phyloP scores from a whole-genome alignment of 768 basidiomycete species.

The Lactifluus echinatus region DNA sequence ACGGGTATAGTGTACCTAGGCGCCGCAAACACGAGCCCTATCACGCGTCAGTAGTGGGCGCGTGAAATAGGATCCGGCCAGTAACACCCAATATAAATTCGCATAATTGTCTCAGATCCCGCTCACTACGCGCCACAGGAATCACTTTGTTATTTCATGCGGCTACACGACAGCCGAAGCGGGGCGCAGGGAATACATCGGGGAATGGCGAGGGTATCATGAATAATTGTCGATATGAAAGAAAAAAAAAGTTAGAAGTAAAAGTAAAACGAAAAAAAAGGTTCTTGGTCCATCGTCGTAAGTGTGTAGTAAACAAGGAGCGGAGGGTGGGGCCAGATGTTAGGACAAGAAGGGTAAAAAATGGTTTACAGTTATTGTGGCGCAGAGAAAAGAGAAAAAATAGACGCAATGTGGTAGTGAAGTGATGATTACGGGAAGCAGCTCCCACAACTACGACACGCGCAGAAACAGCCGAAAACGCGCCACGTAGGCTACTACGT shows the following conservation, averaged over 20 bases:
- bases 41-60: too few species aligned
- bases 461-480: not conserved
- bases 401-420: constrained; percentile 5
- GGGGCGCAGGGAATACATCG: constrained; percentile 15
- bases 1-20: too few species aligned
- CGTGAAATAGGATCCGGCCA: too few species aligned
- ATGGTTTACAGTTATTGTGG: constrained; percentile 16
- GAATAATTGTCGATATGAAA: constrained; percentile 19
- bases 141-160: constrained; percentile 19
- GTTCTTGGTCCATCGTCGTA: constrained; percentile 13
- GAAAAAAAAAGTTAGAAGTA: not conserved
- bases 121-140: constrained; percentile 11
- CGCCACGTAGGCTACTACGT: constrained; percentile 5
- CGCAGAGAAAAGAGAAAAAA: constrained; percentile 10
- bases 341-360: constrained; percentile 10
- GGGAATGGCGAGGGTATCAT: constrained; percentile 21
- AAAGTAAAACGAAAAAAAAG: not conserved
- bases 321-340: constrained; percentile 9
- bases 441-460: not conserved
- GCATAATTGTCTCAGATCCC: not conserved
- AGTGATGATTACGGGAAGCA: not conserved
- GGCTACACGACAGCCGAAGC: constrained; percentile 17
- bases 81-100: not conserved
- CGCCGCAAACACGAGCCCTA: too few species aligned
- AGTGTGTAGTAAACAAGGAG: constrained; percentile 10